Percentiles rank a stretch among this genome's conserved stretches.
These are phyloP conservation scores for Chrysosporium keratinophilum DNA, from an alignment of 2,329 filamentous ascomycete genomes.

Conservation along the genomic window DNA sequence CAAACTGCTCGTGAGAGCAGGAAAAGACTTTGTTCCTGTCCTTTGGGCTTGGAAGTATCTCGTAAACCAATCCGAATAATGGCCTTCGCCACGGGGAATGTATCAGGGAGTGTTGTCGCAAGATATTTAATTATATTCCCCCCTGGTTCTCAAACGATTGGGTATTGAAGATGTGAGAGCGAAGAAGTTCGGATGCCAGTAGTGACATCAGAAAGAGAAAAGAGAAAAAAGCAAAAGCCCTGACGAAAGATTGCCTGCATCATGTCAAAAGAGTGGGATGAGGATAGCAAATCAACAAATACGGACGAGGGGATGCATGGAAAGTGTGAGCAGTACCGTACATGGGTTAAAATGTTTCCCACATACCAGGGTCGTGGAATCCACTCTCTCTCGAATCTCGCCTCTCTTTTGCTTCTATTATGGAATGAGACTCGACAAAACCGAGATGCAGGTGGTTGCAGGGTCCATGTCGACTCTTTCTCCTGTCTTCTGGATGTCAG, in stretches of 20 bases:
- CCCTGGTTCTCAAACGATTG: no score
- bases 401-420: neutral
- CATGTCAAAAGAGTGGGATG: neutral
- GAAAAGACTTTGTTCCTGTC: no score
- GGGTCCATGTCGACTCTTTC: no score
- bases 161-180: no score
- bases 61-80: no score
- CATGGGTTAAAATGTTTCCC: neutral
- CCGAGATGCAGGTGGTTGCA: neutral
- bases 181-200: no score
- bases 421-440: neutral
- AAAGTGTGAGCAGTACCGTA: neutral
- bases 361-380: slow-evolving; percentile 7
- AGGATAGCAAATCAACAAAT: neutral
- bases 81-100: no score
- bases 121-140: no score
- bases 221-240: neutral
- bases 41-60: no score
- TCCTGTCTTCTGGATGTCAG: neutral
- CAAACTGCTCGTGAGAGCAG: no score
- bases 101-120: no score
- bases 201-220: neutral
- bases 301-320: neutral
- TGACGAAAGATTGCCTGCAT: neutral
- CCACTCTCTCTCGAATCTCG: neutral